Base-by-base conservation (phyloP, 2,329 filamentous ascomycete species). In the Metarhizium robertsii region DNA sequence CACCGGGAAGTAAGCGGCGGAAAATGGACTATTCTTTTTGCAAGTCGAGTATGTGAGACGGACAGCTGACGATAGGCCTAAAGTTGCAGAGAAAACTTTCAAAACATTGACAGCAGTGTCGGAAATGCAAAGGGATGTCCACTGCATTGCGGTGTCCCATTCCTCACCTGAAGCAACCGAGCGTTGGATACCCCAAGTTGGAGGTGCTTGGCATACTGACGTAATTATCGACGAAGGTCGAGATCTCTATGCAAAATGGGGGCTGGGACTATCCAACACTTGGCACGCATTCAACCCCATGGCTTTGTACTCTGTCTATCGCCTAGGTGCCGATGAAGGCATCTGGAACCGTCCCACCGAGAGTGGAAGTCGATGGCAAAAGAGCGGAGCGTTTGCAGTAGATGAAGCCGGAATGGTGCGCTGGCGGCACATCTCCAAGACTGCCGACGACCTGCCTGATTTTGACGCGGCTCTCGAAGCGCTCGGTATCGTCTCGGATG, bases 41-140 rank as follows among this genome's bases (percentile, higher is more conserved):
- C 38, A 40, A 40, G 38, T 40, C 7, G 18, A 45, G 25, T 16
- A 45, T 45, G n/a, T 45, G 45, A 30, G 45, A 6, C 5, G 18
- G 6, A 14, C 10, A n/a, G 18, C 57, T 58, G 42, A 58, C 36
- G 4, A 25, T 25, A 11, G 4, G 25, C 14, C 30, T 49, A 7
- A 53, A 87, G 85, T 88, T 67, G 84, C 85, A 14, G 85, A 88
- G 65, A 87, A 87, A 67, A 79, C 79, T 13, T 87, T 86, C 68
- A 74, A 75, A 55, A 62, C 66, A 36, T 72, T 88, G 34, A 75
- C 80, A 48, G 67, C 73, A 47, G 66, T 81, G 56, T 83, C 83
- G 14, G 69, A 71, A 43, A 62, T 71, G 38, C 69, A 85, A 65
- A 70, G 71, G 11, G 67, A 73, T 29, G 67, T 84, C 11, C 73